A percentile compares a stretch with the other conserved stretches of the same genome.
Evolutionary conservation across 176 grass and related monocot species (phyloP).

Genomic region (Secale cereale): DNA sequence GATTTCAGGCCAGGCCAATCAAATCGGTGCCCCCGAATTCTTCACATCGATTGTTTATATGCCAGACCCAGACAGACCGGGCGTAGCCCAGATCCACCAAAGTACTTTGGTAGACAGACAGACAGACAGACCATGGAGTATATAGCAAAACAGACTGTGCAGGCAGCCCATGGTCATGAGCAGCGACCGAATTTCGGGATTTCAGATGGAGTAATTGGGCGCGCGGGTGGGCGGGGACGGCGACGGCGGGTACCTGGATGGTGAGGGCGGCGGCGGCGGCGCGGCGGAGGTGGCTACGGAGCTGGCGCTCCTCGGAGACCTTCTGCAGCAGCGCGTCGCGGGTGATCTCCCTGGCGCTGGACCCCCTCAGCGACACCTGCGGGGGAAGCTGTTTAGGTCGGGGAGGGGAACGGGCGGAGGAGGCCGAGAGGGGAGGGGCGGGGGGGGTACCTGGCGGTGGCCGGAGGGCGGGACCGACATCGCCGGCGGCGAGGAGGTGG

Average conservation of each 20-base stretch:
- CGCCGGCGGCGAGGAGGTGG: not conserved
- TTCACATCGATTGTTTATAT: not conserved
- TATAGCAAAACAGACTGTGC: not conserved
- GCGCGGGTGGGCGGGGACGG: not conserved
- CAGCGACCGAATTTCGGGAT: conserved; percentile 11
- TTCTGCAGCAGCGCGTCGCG: conserved; percentile 90
- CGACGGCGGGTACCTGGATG: conserved; percentile 61
- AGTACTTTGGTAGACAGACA: no score
- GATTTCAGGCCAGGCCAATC: not conserved
- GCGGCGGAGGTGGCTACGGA: conserved; percentile 78
- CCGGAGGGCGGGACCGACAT: conserved; percentile 52
- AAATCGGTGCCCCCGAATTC: not conserved
- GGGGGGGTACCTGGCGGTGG: conserved; percentile 28
- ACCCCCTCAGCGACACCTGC: conserved; percentile 85
- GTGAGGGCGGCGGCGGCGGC: conserved; percentile 55
- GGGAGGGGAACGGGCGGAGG: not conserved
- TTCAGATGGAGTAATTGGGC: conserved; percentile 9
- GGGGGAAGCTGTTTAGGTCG: not conserved
- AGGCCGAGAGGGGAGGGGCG: not conserved
- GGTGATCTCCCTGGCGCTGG: conserved; percentile 86
- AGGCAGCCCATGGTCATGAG: not conserved
- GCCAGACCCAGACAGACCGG: not conserved
- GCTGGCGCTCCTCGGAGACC: conserved; percentile 82
- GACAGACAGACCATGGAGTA: no score
- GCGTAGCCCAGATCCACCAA: not conserved